These are phyloP conservation scores for Kurtzmaniella quercitrusa DNA, from an alignment of 1,139 yeast species.

Conservation along the genomic window DNA sequence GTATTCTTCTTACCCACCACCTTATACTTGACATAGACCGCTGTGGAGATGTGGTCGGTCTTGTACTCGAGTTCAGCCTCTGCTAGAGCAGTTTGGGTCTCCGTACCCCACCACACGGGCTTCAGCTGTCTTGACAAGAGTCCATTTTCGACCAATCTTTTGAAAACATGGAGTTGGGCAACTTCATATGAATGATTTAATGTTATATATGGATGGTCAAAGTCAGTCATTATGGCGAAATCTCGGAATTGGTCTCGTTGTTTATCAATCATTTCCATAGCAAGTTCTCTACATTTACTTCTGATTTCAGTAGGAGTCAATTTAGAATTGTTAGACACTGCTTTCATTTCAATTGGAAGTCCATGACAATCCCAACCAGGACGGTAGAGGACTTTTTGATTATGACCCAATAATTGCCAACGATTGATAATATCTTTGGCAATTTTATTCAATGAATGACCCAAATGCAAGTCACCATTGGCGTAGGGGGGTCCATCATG, in stretches of 20 bases:
- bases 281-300: conserved; percentile 62
- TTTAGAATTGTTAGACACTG: conserved; percentile 40
- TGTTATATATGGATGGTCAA: conserved; percentile 69
- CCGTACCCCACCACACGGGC: conserved; percentile 98
- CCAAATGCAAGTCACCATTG: conserved; percentile 88
- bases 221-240: conserved; percentile 82
- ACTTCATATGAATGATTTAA: conserved; percentile 67
- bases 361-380: conserved; percentile 99
- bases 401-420: conserved; percentile 54
- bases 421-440: conserved; percentile 82
- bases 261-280: conserved; percentile 54
- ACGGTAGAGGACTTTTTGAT: conserved; percentile 60
- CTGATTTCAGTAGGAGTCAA: conserved; percentile 45
- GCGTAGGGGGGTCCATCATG: conserved; percentile 99
- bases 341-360: conserved; percentile 88
- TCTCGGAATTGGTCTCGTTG: conserved; percentile 64
- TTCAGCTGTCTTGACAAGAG: conserved; percentile 78
- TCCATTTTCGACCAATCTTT: conserved; percentile 59
- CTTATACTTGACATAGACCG: conserved; percentile 72
- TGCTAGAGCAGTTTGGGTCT: conserved; percentile 89
- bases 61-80: conserved; percentile 94
- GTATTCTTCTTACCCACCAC: conserved; percentile 13
- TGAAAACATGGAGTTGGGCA: conserved; percentile 69
- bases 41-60: conserved; percentile 63
- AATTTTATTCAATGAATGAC: conserved; percentile 89